These are phyloP conservation scores for Penicillium corylophilum DNA, from an alignment of 2,329 filamentous ascomycete genomes.

Conservation along the genomic window DNA sequence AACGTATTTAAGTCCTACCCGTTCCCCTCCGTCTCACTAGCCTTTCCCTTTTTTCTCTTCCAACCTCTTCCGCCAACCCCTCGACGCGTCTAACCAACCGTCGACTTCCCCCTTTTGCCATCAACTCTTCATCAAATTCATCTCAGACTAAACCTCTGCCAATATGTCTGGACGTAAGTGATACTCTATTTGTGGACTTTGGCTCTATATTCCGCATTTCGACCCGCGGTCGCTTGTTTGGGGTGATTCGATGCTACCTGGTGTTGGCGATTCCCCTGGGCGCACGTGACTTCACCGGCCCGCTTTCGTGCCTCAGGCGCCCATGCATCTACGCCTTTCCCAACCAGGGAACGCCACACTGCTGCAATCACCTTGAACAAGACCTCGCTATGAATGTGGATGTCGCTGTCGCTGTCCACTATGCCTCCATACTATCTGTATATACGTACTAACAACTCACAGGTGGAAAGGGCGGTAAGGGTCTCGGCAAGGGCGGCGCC, in stretches of 20 bases:
- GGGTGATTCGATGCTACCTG: background rate
- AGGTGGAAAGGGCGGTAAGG: conserved; percentile 97
- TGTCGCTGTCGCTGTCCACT: background rate
- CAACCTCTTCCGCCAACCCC: conserved; percentile 15
- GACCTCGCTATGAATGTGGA: conserved; percentile 6
- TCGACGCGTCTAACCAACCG: conserved; percentile 19
- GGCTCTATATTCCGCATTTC: background rate
- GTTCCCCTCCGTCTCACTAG: conserved; percentile 8
- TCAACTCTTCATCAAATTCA: conserved; percentile 18
- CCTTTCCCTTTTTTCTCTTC: conserved; percentile 20
- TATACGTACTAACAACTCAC: conserved; percentile 24
- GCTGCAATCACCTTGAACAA: conserved; percentile 2
- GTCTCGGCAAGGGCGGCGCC: conserved; percentile 95
- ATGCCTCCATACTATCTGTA: background rate
- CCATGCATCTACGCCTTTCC: conserved; percentile 9
- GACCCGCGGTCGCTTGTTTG: conserved; percentile 3
- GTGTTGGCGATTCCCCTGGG: conserved; percentile 19
- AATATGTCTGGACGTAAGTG: conserved; percentile 46
- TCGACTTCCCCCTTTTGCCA: conserved; percentile 17
- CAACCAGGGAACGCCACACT: conserved; percentile 5
- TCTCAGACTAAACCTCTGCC: conserved; percentile 13
- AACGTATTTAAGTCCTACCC: conserved; percentile 32
- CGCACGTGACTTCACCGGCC: conserved; percentile 25
- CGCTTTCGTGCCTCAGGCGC: conserved; percentile 16
- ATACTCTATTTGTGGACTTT: conserved; percentile 5